phyloP scores from a whole-genome alignment of 202 grass and related monocot genomes.

The Panicum hallii region DNA sequence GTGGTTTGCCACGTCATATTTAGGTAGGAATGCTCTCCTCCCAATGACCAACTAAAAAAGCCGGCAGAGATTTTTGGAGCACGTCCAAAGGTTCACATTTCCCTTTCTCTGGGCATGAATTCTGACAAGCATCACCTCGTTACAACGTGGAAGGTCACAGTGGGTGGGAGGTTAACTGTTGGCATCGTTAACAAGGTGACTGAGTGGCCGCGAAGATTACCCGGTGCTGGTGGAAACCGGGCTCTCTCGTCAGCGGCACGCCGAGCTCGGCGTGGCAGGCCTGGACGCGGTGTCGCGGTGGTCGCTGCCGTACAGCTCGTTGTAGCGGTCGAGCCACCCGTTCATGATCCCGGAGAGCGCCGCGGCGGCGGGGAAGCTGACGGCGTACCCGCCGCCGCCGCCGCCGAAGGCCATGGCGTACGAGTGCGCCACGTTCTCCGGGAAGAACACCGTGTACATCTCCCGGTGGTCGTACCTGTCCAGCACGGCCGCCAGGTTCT shows the following conservation, averaged over 20 bases:
- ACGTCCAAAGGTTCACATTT: background rate
- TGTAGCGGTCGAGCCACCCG: constrained; percentile 70
- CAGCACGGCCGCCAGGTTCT: too few relatives aligned
- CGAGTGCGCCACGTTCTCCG: too few relatives aligned
- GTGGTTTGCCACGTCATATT: too few relatives aligned
- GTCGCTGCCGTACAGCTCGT: constrained; percentile 65
- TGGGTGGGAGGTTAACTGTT: background rate
- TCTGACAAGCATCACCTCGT: background rate
- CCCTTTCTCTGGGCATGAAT: background rate
- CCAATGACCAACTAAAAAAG: too few relatives aligned
- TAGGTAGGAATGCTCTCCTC: too few relatives aligned
- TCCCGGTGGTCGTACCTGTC: too few relatives aligned
- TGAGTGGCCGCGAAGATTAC: background rate
- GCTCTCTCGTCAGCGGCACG: constrained; percentile 62
- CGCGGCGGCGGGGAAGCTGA: constrained; percentile 70
- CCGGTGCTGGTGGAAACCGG: constrained; percentile 69
- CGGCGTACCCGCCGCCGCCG: too few relatives aligned
- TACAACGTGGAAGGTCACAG: background rate
- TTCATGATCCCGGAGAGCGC: constrained; percentile 60
- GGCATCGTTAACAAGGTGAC: background rate
- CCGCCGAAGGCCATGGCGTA: too few relatives aligned
- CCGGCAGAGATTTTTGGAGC: background rate
- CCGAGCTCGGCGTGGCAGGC: constrained; percentile 79
- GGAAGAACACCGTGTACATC: too few relatives aligned
- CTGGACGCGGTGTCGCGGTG: constrained; percentile 71